phyloP scores from a whole-genome alignment of 2,329 filamentous ascomycete species.

The Neofusicoccum parvum region DNA sequence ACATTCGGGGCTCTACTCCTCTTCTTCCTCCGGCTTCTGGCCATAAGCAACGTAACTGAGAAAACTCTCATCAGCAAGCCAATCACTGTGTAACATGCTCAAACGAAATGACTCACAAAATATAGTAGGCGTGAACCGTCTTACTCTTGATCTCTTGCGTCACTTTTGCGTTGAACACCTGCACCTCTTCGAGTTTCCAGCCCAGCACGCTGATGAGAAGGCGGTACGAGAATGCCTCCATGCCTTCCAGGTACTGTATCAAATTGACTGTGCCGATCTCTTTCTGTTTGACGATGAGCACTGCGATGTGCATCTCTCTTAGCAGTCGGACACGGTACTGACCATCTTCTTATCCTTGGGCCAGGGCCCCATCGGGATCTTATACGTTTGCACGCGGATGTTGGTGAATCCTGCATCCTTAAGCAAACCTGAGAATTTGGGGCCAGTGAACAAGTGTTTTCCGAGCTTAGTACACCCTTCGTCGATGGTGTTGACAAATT shows the following conservation, averaged over 20 bases:
- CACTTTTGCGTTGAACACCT: slow-evolving; percentile 40
- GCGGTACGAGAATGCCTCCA: slow-evolving; percentile 47
- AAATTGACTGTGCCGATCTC: slow-evolving; percentile 34
- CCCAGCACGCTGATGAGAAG: slow-evolving; percentile 44
- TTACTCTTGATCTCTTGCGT: slow-evolving; percentile 33
- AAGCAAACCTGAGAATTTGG: slow-evolving; percentile 40
- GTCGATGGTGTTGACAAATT: neutral
- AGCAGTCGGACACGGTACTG: neutral
- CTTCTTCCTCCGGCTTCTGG: neutral
- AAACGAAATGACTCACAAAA: slow-evolving; percentile 27
- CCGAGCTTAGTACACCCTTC: slow-evolving; percentile 18
- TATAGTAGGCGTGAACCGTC: slow-evolving; percentile 35
- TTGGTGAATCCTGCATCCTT: slow-evolving; percentile 47
- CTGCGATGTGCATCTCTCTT: neutral
- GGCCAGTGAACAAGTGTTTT: slow-evolving; percentile 27
- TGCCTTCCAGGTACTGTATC: slow-evolving; percentile 44
- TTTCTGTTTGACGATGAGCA: neutral
- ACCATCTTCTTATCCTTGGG: slow-evolving; percentile 28
- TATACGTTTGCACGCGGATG: slow-evolving; percentile 38
- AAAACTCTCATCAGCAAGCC: neutral
- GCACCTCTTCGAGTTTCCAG: slow-evolving; percentile 48
- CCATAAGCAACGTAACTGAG: neutral
- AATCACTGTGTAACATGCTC: neutral
- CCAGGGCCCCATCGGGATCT: slow-evolving; percentile 33
- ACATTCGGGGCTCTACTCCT: no score